Percentiles rank a stretch among this genome's conserved stretches.
phyloP scores from a whole-genome alignment of 2,329 filamentous ascomycete species.

The Chaetothyriales sp. region DNA sequence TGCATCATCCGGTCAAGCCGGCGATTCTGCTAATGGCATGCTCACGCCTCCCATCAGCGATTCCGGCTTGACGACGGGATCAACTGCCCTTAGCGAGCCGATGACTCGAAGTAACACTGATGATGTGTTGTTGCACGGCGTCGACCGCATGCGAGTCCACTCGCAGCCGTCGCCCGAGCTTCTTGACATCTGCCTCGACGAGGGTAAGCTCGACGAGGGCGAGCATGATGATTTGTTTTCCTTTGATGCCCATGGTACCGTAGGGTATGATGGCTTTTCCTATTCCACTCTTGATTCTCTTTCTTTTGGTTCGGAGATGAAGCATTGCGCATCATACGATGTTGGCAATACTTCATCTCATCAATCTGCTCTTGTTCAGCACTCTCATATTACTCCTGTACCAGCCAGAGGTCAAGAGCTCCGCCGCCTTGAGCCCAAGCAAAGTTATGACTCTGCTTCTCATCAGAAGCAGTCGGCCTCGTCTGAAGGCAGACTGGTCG shows the following conservation, averaged over 20 bases:
- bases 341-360: conserved; percentile 30
- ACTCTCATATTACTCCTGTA: not conserved
- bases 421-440: conserved; percentile 8
- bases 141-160: conserved; percentile 33
- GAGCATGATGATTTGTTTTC: conserved; percentile 16
- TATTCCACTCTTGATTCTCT: conserved; percentile 22
- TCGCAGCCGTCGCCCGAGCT: conserved; percentile 24
- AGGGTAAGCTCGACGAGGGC: conserved; percentile 9
- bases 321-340: conserved; percentile 35
- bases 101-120: conserved; percentile 35
- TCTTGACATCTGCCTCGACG: conserved; percentile 8
- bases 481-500: conserved; percentile 36
- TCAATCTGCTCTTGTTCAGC: conserved; percentile 22
- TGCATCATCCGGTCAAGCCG: conserved; percentile 5
- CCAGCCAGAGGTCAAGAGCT: conserved; percentile 5
- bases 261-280: conserved; percentile 12
- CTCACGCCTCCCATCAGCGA: conserved; percentile 15
- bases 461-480: conserved; percentile 10
- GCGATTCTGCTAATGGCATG: conserved; percentile 17
- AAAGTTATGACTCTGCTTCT: conserved; percentile 6
- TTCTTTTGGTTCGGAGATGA: conserved; percentile 35
- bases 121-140: conserved; percentile 29
- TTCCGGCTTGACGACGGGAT: conserved; percentile 19
- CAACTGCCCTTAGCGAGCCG: conserved; percentile 23
- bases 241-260: conserved; percentile 22